A percentile compares a stretch with the other conserved stretches of the same genome.
phyloP scores from a whole-genome alignment of 495 filamentous ascomycete species.

The Astrothelium macrocarpum region DNA sequence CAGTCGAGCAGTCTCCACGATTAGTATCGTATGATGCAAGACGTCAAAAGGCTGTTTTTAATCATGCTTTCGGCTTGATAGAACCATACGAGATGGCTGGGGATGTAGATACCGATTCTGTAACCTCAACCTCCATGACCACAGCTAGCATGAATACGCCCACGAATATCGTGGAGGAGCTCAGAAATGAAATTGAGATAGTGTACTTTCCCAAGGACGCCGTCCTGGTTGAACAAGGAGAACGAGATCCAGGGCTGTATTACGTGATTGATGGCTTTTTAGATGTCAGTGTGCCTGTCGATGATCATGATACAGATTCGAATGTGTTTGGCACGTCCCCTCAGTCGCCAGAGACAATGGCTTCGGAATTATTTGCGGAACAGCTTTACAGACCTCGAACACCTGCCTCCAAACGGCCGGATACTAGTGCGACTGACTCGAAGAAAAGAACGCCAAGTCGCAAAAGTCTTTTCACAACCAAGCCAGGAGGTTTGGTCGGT shows the following conservation, averaged over 20 bases:
- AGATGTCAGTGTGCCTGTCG: constrained; percentile 70
- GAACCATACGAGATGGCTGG: constrained; percentile 74
- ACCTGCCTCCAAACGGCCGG: not conserved
- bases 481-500: constrained; percentile 88
- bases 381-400: constrained; percentile 38
- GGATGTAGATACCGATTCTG: constrained; percentile 81
- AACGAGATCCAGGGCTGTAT: constrained; percentile 90
- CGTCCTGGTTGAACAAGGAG: constrained; percentile 93
- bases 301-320: constrained; percentile 33
- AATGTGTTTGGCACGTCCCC: constrained; percentile 28
- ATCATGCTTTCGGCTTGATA: constrained; percentile 90
- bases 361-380: constrained; percentile 27
- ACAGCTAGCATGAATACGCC: constrained; percentile 46
- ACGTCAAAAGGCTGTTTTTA: constrained; percentile 75
- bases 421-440: constrained; percentile 26
- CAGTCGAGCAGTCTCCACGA: constrained; percentile 73
- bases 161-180: constrained; percentile 54
- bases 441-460: constrained; percentile 43
- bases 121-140: constrained; percentile 56
- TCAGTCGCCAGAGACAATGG: constrained; percentile 20
- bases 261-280: constrained; percentile 97
- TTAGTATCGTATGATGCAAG: constrained; percentile 78
- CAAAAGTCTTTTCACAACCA: constrained; percentile 81
- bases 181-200: constrained; percentile 90
- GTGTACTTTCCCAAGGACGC: constrained; percentile 94